Percentiles rank a stretch among this genome's conserved stretches.
These are phyloP conservation scores for Meredithiella fracta DNA, from an alignment of 2,329 filamentous ascomycete species.

Conservation along the genomic window DNA sequence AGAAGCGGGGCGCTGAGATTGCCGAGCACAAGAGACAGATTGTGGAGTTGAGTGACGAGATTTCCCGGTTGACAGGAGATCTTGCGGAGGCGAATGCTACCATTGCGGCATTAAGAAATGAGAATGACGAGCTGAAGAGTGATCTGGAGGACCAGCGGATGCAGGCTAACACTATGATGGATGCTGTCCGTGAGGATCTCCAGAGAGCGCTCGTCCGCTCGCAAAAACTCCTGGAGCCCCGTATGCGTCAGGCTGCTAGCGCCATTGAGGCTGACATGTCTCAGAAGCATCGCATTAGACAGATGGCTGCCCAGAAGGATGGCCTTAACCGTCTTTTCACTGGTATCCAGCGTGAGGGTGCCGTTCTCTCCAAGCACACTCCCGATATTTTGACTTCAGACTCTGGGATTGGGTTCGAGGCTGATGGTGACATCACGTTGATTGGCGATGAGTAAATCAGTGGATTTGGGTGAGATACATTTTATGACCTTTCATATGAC, in stretches of 20 bases:
- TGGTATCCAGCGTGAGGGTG: not conserved
- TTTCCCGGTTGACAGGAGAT: constrained; percentile 5
- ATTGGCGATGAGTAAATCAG: not conserved
- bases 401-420: not conserved
- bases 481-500: not conserved
- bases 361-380: not conserved
- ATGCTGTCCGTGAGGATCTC: constrained; percentile 12
- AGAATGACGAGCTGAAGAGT: constrained; percentile 1
- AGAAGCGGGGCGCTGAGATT: constrained; percentile 1
- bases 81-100: constrained; percentile 6
- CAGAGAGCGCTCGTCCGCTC: constrained; percentile 7
- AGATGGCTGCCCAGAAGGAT: not conserved
- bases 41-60: constrained; percentile 5
- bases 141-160: constrained; percentile 10
- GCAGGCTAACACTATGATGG: constrained; percentile 11
- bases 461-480: not conserved
- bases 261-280: not conserved
- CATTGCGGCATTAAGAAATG: constrained; percentile 8
- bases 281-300: not conserved
- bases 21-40: constrained; percentile 6
- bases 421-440: not conserved
- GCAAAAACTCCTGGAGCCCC: constrained; percentile 6
- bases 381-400: not conserved
- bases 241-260: not conserved
- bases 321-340: not conserved